phyloP scores from a whole-genome alignment of 768 basidiomycete genomes.

The Podaxis sp. region DNA sequence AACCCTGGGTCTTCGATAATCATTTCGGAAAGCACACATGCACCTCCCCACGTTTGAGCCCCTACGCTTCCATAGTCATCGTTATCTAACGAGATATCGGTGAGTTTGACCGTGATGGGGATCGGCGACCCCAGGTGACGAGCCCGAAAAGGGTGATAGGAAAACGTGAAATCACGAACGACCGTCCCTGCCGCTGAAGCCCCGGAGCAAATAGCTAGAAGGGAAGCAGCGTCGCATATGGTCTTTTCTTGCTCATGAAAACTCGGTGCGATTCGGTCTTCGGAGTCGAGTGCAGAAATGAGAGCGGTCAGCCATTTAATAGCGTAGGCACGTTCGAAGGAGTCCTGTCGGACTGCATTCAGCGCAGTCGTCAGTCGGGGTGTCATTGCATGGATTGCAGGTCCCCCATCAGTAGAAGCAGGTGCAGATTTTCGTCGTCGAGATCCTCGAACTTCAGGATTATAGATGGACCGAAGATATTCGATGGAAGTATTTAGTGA shows the following conservation, averaged over 20 bases:
- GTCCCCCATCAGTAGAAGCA: not conserved
- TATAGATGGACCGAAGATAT: conserved; percentile 56
- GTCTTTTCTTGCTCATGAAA: conserved; percentile 30
- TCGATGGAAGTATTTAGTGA: conserved; percentile 42
- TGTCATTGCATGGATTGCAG: not conserved
- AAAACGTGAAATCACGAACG: conserved; percentile 52
- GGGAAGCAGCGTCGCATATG: conserved; percentile 52
- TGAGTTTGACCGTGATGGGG: conserved; percentile 43
- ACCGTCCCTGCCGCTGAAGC: conserved; percentile 60
- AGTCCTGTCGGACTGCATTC: conserved; percentile 46
- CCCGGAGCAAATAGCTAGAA: conserved; percentile 65
- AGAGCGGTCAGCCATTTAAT: conserved; percentile 76
- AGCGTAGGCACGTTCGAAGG: conserved; percentile 67
- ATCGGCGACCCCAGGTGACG: not conserved
- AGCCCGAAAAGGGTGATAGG: conserved; percentile 1
- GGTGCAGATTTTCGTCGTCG: conserved; percentile 31
- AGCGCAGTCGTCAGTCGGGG: conserved; percentile 9
- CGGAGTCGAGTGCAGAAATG: conserved; percentile 37
- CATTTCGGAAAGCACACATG: conserved; percentile 76
- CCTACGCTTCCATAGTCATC: conserved; percentile 73
- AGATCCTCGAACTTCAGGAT: conserved; percentile 61
- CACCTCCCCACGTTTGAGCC: conserved; percentile 88
- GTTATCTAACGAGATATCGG: conserved; percentile 69
- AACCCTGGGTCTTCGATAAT: conserved; percentile 53
- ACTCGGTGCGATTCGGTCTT: conserved; percentile 17